Conservation (phyloP, 2,329 filamentous ascomycete genomes). For the Pseudophaeomoniella oleicola region DNA sequence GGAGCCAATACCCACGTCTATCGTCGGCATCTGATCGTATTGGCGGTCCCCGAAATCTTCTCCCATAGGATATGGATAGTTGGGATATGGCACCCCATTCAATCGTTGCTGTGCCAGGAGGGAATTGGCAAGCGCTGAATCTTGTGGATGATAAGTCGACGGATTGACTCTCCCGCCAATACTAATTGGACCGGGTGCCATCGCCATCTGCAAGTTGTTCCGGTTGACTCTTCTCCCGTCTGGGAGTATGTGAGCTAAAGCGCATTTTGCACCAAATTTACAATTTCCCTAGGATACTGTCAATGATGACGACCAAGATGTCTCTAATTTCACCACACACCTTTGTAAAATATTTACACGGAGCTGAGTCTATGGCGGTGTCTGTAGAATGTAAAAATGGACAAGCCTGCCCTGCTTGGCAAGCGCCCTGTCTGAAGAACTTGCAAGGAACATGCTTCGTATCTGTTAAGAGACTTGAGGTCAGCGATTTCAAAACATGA, state of each 20-base stretch:
- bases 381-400: slow-evolving; percentile 92
- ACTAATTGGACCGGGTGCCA: slow-evolving; percentile 42
- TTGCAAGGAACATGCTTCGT: slow-evolving; percentile 98
- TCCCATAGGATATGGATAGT: slow-evolving; percentile 20
- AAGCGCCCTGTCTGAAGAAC: slow-evolving; percentile 93
- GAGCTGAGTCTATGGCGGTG: slow-evolving; percentile 65
- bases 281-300: slow-evolving; percentile 68
- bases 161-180: slow-evolving; percentile 53
- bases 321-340: slow-evolving; percentile 33
- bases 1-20: slow-evolving; percentile 45
- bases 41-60: slow-evolving; percentile 9
- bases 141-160: slow-evolving; percentile 46
- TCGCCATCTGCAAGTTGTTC: no score
- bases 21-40: slow-evolving; percentile 38
- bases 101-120: slow-evolving; percentile 50
- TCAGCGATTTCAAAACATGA: slow-evolving; percentile 1
- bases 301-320: background rate
- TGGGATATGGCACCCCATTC: slow-evolving; percentile 31
- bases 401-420: slow-evolving; percentile 89
- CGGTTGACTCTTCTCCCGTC: slow-evolving; percentile 85
- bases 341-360: slow-evolving; percentile 98
- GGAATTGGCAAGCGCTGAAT: slow-evolving; percentile 61
- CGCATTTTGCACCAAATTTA: slow-evolving; percentile 97
- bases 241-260: slow-evolving; percentile 86
- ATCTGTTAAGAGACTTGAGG: slow-evolving; percentile 38